phyloP scores from a whole-genome alignment of 164 flowering plant genomes.

The Umbilicus rupestris region DNA sequence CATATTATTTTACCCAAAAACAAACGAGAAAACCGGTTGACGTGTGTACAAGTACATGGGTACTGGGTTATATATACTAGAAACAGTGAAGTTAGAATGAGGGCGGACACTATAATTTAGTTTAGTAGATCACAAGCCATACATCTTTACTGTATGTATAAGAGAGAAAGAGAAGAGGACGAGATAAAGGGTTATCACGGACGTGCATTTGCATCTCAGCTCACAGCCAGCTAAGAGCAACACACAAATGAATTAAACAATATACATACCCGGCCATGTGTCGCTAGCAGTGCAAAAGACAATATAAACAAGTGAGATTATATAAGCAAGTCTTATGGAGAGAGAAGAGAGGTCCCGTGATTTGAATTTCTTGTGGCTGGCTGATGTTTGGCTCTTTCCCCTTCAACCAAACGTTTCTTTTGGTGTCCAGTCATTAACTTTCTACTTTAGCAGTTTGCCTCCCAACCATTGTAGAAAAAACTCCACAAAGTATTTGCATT shows the following conservation, averaged over 20 bases:
- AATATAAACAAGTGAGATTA: not conserved
- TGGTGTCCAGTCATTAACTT: not conserved
- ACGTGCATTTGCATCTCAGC: not conserved
- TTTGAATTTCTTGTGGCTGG: not conserved
- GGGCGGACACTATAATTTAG: too few relatives aligned
- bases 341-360: conserved; percentile 1
- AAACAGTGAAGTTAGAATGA: too few relatives aligned
- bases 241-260: not conserved
- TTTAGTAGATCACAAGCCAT: too few relatives aligned
- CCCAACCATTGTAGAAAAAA: too few relatives aligned
- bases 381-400: conserved; percentile 2
- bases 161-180: not conserved
- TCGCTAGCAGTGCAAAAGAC: conserved; percentile 1
- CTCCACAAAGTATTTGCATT: too few relatives aligned
- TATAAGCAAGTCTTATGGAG: not conserved
- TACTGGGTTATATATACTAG: too few relatives aligned
- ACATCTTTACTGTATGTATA: too few relatives aligned
- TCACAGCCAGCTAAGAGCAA: conserved; percentile 3
- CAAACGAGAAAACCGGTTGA: too few relatives aligned
- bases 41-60: too few relatives aligned
- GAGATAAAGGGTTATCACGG: not conserved
- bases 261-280: not conserved
- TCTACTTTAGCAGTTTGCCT: not conserved
- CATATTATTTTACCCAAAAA: too few relatives aligned
- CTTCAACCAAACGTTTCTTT: not conserved